Conservation (phyloP, 2,329 filamentous ascomycete genomes). For the Trichoderma oligosporum region DNA sequence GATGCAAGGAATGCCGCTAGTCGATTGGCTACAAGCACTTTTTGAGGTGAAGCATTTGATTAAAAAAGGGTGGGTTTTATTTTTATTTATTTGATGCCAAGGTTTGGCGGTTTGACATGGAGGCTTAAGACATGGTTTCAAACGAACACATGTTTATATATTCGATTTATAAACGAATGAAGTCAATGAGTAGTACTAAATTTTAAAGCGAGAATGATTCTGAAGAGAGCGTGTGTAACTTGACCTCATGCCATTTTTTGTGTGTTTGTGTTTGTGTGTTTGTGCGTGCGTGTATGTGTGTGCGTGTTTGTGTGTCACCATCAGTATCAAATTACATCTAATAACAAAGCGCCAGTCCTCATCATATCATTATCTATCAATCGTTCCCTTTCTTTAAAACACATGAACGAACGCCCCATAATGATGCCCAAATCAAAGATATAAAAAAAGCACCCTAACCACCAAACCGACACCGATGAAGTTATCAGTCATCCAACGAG, state of each 20-base stretch:
- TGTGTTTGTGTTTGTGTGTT: too few relatives aligned
- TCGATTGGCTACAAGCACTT: slow-evolving; percentile 88
- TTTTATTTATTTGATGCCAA: not conserved
- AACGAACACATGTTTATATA: slow-evolving; percentile 6
- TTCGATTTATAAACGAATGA: not conserved
- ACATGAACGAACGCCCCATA: not conserved
- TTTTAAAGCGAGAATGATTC: not conserved
- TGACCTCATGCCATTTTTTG: not conserved
- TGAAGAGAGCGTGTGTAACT: not conserved
- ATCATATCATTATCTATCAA: slow-evolving; percentile 6
- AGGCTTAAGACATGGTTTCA: slow-evolving; percentile 1
- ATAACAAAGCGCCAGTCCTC: not conserved
- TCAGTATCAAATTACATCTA: not conserved
- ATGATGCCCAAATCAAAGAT: not conserved
- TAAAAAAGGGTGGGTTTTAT: not conserved
- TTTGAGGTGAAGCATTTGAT: slow-evolving; percentile 46
- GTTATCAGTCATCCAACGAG: slow-evolving; percentile 25
- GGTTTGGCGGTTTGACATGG: not conserved
- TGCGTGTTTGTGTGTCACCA: not conserved
- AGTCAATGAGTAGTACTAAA: not conserved
- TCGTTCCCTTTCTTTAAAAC: not conserved
- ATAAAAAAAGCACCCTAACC: not conserved
- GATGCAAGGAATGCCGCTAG: slow-evolving; percentile 95
- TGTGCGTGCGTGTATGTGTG: too few relatives aligned
- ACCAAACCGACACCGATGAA: not conserved